Evolutionary conservation across 2,329 filamentous ascomycete species (phyloP).

Genomic region (Alternaria dauci): DNA sequence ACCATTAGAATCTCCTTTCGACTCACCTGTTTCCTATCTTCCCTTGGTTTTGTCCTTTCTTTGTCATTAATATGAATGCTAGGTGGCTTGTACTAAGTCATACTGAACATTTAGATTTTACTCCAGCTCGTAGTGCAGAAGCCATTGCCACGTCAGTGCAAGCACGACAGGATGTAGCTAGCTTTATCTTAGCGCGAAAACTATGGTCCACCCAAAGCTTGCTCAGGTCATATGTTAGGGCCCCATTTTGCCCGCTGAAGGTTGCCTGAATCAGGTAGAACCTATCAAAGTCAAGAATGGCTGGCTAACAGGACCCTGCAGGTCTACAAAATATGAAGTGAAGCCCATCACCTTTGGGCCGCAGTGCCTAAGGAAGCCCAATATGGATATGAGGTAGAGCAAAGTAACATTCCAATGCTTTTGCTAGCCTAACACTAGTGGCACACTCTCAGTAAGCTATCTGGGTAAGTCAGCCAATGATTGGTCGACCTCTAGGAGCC

Average conservation of each 20-base stretch:
- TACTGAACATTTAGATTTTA: too few relatives aligned
- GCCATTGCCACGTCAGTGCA: background rate
- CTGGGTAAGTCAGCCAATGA: background rate
- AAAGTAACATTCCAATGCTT: background rate
- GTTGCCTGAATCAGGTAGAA: background rate
- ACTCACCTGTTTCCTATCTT: too few relatives aligned
- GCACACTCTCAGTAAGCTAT: background rate
- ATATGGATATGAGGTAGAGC: background rate
- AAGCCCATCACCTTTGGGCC: background rate
- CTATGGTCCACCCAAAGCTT: background rate
- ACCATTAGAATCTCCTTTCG: too few relatives aligned
- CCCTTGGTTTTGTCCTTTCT: too few relatives aligned
- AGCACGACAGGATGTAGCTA: background rate
- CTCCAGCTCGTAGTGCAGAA: background rate
- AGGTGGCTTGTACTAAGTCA: too few relatives aligned
- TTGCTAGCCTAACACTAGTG: background rate
- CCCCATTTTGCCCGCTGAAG: background rate
- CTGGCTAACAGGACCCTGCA: background rate
- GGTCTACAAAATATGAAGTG: background rate
- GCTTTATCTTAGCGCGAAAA: background rate
- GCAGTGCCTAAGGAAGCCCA: background rate
- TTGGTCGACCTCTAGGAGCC: background rate
- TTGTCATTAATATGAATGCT: too few relatives aligned
- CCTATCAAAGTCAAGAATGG: background rate
- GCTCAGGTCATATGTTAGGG: background rate